Conservation (phyloP, 768 basidiomycete genomes). For the Rhodosporidiobolus sp. region DNA sequence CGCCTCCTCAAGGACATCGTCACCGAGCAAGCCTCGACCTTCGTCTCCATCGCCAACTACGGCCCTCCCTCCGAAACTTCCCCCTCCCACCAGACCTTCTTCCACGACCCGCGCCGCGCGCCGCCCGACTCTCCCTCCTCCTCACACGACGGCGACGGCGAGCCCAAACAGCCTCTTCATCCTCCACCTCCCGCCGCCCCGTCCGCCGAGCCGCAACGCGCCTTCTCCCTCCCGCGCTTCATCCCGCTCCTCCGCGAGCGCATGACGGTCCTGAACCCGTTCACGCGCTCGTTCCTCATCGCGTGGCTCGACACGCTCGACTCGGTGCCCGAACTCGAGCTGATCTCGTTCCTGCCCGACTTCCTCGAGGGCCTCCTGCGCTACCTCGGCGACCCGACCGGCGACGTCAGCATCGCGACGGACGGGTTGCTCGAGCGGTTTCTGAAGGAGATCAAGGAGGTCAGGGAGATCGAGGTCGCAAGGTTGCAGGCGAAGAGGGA, state of each 20-base stretch:
- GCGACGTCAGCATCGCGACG: constrained; percentile 86
- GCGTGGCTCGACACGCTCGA: constrained; percentile 95
- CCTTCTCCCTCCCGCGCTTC: constrained; percentile 90
- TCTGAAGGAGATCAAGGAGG: constrained; percentile 81
- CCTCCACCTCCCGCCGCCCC: constrained; percentile 40
- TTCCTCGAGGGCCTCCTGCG: constrained; percentile 93
- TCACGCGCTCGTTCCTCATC: constrained; percentile 92
- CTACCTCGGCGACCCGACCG: constrained; percentile 91
- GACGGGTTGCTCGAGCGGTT: constrained; percentile 80
- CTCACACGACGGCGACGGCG: constrained; percentile 50
- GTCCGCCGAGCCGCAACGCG: constrained; percentile 57
- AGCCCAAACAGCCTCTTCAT: constrained; percentile 49
- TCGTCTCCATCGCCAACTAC: constrained; percentile 71
- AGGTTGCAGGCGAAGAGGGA: constrained; percentile 15
- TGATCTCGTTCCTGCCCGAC: constrained; percentile 89
- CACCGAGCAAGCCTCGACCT: constrained; percentile 90
- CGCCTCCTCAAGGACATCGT: constrained; percentile 97
- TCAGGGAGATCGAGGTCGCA: constrained; percentile 53
- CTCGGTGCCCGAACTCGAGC: constrained; percentile 91
- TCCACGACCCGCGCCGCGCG: constrained; percentile 60
- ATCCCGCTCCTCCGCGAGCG: constrained; percentile 89
- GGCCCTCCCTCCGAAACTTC: constrained; percentile 53
- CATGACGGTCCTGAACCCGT: constrained; percentile 91
- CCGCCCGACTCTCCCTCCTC: constrained; percentile 52
- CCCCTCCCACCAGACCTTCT: constrained; percentile 45